These are phyloP conservation scores for Leishmania lainsoni DNA, from an alignment of 208 protist genomes.

Conservation along the genomic window DNA sequence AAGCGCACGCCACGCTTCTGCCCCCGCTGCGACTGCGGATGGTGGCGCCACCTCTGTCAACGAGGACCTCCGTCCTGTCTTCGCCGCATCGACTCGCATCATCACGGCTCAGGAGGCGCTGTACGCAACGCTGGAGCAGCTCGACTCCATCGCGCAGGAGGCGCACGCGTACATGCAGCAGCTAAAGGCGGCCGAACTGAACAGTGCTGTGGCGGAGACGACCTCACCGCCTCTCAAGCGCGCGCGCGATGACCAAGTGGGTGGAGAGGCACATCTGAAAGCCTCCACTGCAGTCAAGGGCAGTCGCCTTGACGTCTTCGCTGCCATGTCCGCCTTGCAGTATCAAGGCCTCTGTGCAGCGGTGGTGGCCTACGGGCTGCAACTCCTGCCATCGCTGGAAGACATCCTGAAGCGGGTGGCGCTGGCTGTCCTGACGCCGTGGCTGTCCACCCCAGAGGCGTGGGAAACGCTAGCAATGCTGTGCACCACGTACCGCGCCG, in stretches of 20 bases:
- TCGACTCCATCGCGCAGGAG: constrained; percentile 59
- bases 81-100: constrained; percentile 12
- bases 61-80: constrained; percentile 7
- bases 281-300: constrained; percentile 7
- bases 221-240: constrained; percentile 14
- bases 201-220: background rate
- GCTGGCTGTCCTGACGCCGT: constrained; percentile 49
- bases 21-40: constrained; percentile 4
- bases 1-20: constrained; percentile 6
- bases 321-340: constrained; percentile 54
- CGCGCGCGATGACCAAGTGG: background rate
- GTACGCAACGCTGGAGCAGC: constrained; percentile 29
- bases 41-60: background rate
- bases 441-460: constrained; percentile 37
- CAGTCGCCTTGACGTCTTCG: constrained; percentile 44
- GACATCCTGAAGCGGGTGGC: constrained; percentile 50
- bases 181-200: constrained; percentile 8
- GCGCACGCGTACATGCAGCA: constrained; percentile 44
- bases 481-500: constrained; percentile 55
- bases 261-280: background rate
- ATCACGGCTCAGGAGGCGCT: constrained; percentile 35
- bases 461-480: constrained; percentile 67
- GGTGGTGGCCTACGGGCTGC: constrained; percentile 42
- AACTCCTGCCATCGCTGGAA: constrained; percentile 61
- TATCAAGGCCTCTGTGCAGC: constrained; percentile 36